Evolutionary conservation across 495 filamentous ascomycete species (phyloP), one percentile per base, ranked within the genome.

Genomic region (Daldinia caldariorum): DNA sequence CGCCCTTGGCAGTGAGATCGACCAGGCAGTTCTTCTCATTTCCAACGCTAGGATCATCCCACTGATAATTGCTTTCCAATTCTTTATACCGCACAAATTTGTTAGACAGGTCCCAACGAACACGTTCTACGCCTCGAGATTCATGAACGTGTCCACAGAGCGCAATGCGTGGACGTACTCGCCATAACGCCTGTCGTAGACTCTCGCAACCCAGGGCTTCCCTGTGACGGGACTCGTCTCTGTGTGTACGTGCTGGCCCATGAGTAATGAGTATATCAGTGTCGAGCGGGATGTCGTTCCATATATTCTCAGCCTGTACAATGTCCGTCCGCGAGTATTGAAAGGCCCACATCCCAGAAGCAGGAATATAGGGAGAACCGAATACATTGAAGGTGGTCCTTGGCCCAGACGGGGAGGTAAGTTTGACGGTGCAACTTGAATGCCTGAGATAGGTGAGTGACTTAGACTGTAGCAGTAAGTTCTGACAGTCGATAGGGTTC

Each of bases 141-240:
- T 85, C 88, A 76, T 98, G 95, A 43, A 97, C 83, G 78, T 98
- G 95, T 1, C 94, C 95, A 74, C 93, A 97, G 47, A 97, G 86
- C 75, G 97, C 94, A 6, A 97, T 79, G 16, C 81, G 80, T 12
- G 94, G 95, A n/a, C 90, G 87, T 3, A 96, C 86, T 16, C 89
- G 84, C 87, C 91, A 92, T 34, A 93, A 72, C 53, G 91, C 87
- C 51, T 85, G 80, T 5, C 90, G 83, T 9, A 98, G 85, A 35
- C 81, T 87, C 37, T 91, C 86, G 71, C 93, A 97, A 14, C 94
- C 95, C 32, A 67, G 49, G 18, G 76, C 43, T 47, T 69, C 57
- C 14, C 75, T 67, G 45, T 74, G 35, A 79, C 85, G 89, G 1
- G 85, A 83, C 29, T 88, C 76, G 73, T 98, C 95, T 31, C 90